These are phyloP conservation scores for Cladochytrium replicatum DNA, from an alignment of 192 early-diverging fungal species.

Conservation along the genomic window DNA sequence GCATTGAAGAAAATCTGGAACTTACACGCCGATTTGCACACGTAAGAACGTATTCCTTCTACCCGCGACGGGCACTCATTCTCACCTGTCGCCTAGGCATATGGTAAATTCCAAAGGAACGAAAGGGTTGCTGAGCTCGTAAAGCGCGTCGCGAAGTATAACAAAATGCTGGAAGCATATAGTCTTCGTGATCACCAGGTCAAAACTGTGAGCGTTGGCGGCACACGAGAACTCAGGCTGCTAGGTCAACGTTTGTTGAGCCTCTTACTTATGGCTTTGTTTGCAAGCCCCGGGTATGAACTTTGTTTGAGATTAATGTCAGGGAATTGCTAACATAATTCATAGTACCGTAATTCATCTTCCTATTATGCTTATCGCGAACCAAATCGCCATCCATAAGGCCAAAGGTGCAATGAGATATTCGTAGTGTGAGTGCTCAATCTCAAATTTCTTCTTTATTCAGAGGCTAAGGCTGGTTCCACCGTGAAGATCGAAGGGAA, in stretches of 20 bases:
- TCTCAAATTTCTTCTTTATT: too few species aligned
- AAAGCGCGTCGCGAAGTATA: slow-evolving; percentile 71
- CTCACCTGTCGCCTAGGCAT: too few species aligned
- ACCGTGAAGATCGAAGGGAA: slow-evolving; percentile 89
- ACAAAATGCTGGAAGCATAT: slow-evolving; percentile 80
- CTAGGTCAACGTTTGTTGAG: slow-evolving; percentile 60
- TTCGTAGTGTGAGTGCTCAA: too few species aligned
- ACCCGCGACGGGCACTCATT: too few species aligned
- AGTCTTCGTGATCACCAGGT: slow-evolving; percentile 96
- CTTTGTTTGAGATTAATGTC: too few species aligned
- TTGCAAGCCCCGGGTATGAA: slow-evolving; percentile 81
- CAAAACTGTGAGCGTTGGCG: slow-evolving; percentile 60
- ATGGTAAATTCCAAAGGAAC: slow-evolving; percentile 70
- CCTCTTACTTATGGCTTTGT: slow-evolving; percentile 60
- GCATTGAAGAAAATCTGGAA: slow-evolving; percentile 75
- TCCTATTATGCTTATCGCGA: too few species aligned
- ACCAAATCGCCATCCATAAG: too few species aligned
- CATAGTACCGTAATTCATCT: too few species aligned
- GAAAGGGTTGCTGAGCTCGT: slow-evolving; percentile 71
- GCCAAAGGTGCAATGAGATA: too few species aligned
- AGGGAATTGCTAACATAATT: too few species aligned
- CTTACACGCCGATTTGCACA: slow-evolving; percentile 74
- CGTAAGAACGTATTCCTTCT: too few species aligned
- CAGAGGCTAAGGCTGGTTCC: slow-evolving; percentile 73
- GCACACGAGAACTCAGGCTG: slow-evolving; percentile 51